Evolutionary conservation across 208 protist species (phyloP), one percentile per base, ranked within the genome.

Genomic region (Leishmania turanica): DNA sequence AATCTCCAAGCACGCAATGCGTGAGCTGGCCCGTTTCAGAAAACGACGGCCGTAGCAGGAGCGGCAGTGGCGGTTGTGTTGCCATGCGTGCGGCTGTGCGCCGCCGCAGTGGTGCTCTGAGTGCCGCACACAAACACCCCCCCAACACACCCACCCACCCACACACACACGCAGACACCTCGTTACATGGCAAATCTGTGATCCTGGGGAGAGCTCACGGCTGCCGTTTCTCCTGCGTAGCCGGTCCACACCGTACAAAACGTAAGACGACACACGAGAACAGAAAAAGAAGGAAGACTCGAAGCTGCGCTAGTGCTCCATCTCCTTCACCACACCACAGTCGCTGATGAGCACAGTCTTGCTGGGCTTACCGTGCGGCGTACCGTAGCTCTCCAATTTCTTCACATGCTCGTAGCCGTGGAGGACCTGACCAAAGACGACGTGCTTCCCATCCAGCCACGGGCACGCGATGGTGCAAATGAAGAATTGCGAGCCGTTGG

Each of bases 401-500:
- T 90, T 95, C 11, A 99, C 90, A 64, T 92, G 78, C 31, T 98
- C 91, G 82, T 89, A 95, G 42, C 96, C 96, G 58, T 91, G 88
- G 21, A 92, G 73, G 56, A 99, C 98, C 77, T 96, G 88, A 17
- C 98, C 98, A 82, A 99, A 99, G 37, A 99, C 98, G 31, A 99
- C 97, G 88, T 99, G 98, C 82, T 98, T 98, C 64, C 94, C 92
- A 77, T 99, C 97, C 51, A 99, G 87, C 94, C 93, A 97, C 58
- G 92, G 87, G 78, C 91, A 96, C 17, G 89, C 78, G 3, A 93
- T 90, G 27, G 95, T 98, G 83, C 92, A 97, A 53, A 98, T 92
- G 84, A 98, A 98, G 86, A 98, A 98, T 91, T 98, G 96, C 34
- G 94, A 97, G 62, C 97, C 97, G 79, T 98, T 98, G 34, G 95